These are phyloP conservation scores for Vaccinium macrocarpon DNA, from an alignment of 148 eudicot genomes.

Conservation along the genomic window DNA sequence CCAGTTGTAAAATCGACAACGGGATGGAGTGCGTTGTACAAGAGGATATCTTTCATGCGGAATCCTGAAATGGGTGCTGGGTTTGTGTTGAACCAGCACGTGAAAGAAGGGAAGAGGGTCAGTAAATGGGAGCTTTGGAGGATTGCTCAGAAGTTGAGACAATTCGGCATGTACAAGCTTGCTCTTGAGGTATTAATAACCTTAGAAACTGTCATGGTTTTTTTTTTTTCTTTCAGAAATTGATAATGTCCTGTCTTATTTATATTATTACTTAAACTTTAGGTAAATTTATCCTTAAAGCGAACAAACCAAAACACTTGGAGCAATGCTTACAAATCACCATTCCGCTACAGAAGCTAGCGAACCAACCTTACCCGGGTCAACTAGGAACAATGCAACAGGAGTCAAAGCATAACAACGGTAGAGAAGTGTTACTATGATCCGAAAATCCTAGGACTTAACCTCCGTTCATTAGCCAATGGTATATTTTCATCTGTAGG, in stretches of 20 bases:
- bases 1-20: conserved; percentile 19
- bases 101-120: conserved; percentile 55
- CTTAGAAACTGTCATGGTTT: not conserved
- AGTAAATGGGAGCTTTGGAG: conserved; percentile 79
- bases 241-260: not conserved
- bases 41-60: conserved; percentile 41
- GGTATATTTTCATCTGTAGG: no score
- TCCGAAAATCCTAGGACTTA: no score
- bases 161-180: conserved; percentile 45
- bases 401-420: no score
- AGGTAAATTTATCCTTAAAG: no score
- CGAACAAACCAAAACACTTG: no score
- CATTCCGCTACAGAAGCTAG: no score
- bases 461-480: no score
- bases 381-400: no score
- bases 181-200: conserved; percentile 69
- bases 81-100: conserved; percentile 51
- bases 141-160: conserved; percentile 65
- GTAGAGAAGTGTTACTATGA: no score
- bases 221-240: not conserved
- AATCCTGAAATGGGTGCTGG: conserved; percentile 46
- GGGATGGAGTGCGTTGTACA: conserved; percentile 58
- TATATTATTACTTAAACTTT: no score
- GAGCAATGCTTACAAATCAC: no score
- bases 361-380: no score